These are phyloP conservation scores for Lachnellula occidentalis DNA, from an alignment of 2,329 filamentous ascomycete species.

Conservation along the genomic window DNA sequence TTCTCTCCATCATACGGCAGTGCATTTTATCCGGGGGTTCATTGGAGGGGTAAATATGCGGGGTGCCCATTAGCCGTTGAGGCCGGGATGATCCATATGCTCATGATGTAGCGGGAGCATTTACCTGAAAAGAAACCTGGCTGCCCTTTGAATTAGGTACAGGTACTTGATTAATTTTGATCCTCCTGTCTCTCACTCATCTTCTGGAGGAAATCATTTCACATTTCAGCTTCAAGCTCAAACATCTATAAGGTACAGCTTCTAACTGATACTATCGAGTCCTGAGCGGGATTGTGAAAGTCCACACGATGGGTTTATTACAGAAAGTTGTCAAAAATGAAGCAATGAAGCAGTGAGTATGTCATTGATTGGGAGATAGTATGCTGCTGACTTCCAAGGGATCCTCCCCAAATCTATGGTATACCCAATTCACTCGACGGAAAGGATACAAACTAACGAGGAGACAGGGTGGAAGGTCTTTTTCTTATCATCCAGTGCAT, in stretches of 20 bases:
- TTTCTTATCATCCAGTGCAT: constrained; percentile 52
- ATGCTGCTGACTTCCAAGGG: constrained; percentile 14
- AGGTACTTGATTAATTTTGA: background rate
- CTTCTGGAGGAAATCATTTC: too few relatives aligned
- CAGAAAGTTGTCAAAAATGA: constrained; percentile 49
- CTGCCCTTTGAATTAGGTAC: background rate
- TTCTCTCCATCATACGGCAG: background rate
- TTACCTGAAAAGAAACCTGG: background rate
- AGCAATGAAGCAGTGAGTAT: constrained; percentile 51
- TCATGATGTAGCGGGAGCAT: background rate
- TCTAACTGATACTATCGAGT: background rate
- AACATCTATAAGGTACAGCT: background rate
- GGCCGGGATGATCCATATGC: constrained; percentile 1
- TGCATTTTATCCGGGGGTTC: background rate
- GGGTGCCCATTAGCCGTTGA: background rate
- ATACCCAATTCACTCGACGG: background rate
- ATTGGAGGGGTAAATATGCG: constrained; percentile 3
- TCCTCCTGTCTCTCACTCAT: background rate
- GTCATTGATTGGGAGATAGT: background rate
- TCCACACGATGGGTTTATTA: constrained; percentile 25
- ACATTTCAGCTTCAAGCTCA: background rate
- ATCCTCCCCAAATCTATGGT: constrained; percentile 27
- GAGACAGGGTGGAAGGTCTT: constrained; percentile 59
- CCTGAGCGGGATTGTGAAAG: background rate
- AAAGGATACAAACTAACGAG: constrained; percentile 2